Evolutionary conservation across 2,329 filamentous ascomycete species (phyloP).

Genomic region (Ophiosphaerella herpotricha): DNA sequence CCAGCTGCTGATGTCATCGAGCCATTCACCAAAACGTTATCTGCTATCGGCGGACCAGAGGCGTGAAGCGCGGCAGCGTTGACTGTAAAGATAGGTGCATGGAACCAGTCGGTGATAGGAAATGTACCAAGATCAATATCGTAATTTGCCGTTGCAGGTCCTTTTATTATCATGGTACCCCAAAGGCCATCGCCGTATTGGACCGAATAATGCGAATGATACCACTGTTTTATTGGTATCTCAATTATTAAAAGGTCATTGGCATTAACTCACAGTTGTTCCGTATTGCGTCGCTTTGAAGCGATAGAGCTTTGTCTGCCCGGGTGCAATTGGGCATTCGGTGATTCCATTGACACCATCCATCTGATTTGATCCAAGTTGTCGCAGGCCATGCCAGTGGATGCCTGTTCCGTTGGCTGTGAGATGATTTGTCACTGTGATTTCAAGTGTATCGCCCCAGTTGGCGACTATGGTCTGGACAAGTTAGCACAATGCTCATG

Average conservation of each 20-base stretch:
- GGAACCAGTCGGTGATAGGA: conserved; percentile 46
- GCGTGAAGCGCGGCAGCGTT: conserved; percentile 44
- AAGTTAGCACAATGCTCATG: conserved; percentile 13
- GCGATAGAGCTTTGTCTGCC: conserved; percentile 41
- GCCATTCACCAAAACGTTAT: conserved; percentile 60
- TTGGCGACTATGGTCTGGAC: conserved; percentile 49
- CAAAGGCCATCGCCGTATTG: conserved; percentile 50
- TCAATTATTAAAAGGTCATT: neutral
- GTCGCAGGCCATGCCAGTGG: conserved; percentile 58
- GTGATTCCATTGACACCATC: conserved; percentile 57
- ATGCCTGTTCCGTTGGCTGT: conserved; percentile 55
- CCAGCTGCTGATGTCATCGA: conserved; percentile 53
- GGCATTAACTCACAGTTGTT: conserved; percentile 26
- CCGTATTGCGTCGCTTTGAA: conserved; percentile 45
- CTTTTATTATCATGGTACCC: conserved; percentile 49
- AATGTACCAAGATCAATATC: conserved; percentile 51
- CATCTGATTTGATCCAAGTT: conserved; percentile 47
- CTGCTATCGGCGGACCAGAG: conserved; percentile 47
- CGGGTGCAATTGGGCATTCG: conserved; percentile 71
- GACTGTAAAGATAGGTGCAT: conserved; percentile 35
- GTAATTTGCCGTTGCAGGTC: conserved; percentile 48
- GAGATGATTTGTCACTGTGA: conserved; percentile 46
- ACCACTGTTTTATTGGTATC: conserved; percentile 53
- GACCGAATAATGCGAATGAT: conserved; percentile 50
- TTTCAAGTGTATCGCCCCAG: conserved; percentile 47